Percentiles rank a stretch among this genome's conserved stretches.
phyloP scores from a whole-genome alignment of 768 basidiomycete species.

The Brasilioporus rufonigricans region DNA sequence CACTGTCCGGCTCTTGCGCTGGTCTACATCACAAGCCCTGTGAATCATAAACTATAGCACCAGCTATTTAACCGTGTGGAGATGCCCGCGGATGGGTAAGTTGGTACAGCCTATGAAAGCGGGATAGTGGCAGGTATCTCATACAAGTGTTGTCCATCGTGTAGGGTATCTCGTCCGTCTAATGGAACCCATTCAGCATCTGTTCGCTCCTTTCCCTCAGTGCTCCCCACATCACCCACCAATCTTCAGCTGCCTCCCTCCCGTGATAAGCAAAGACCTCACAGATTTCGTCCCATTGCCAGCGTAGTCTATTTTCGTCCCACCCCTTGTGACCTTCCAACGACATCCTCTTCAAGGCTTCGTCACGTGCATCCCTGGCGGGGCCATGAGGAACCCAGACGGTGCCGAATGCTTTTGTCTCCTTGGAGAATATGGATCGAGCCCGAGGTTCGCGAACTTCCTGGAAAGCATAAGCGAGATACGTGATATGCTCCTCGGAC shows the following conservation, averaged over 20 bases:
- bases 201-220: conserved; percentile 40
- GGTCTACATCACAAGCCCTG: not conserved
- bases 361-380: conserved; percentile 46
- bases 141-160: conserved; percentile 6
- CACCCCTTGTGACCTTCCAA: conserved; percentile 35
- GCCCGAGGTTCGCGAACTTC: conserved; percentile 56
- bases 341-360: conserved; percentile 25
- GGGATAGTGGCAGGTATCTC: conserved; percentile 2
- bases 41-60: not conserved
- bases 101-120: not conserved
- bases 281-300: conserved; percentile 56
- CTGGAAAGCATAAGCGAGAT: conserved; percentile 55
- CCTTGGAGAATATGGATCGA: conserved; percentile 41
- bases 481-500: conserved; percentile 45
- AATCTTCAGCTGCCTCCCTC: conserved; percentile 58
- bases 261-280: conserved; percentile 54
- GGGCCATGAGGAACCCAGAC: conserved; percentile 46
- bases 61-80: not conserved
- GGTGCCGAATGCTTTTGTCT: conserved; percentile 42
- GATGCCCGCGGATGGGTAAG: not conserved
- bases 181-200: conserved; percentile 4
- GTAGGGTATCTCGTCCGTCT: conserved; percentile 1
- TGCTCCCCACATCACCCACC: conserved; percentile 62
- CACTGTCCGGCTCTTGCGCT: not conserved
- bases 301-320: conserved; percentile 48